A percentile compares a stretch with the other conserved stretches of the same genome.
phyloP scores from a whole-genome alignment of 2,329 filamentous ascomycete genomes.

The Trichoderma asperellum region DNA sequence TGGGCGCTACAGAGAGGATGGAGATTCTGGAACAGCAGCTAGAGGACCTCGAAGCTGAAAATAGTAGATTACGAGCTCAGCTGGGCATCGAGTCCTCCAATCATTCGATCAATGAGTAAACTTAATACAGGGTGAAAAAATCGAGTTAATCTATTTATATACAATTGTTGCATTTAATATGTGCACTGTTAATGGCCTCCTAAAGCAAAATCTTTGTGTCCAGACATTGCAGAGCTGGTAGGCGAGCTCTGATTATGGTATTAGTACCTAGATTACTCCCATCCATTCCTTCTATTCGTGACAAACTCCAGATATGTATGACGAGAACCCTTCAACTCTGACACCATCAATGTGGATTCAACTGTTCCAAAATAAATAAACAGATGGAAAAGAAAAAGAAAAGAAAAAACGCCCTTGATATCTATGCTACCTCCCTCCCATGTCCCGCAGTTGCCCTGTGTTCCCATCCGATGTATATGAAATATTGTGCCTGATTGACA shows the following conservation, averaged over 20 bases:
- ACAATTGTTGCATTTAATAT: neutral
- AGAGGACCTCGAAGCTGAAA: slow-evolving; percentile 55
- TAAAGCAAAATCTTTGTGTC: neutral
- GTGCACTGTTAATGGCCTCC: neutral
- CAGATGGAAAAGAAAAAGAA: neutral
- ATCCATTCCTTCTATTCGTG: slow-evolving; percentile 27
- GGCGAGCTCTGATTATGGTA: slow-evolving; percentile 13
- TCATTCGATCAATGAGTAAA: slow-evolving; percentile 30
- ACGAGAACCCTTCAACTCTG: slow-evolving; percentile 26
- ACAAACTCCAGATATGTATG: slow-evolving; percentile 25
- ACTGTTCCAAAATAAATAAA: slow-evolving; percentile 36
- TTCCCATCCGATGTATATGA: slow-evolving; percentile 33
- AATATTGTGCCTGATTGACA: slow-evolving; percentile 27
- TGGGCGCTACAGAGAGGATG: slow-evolving; percentile 65
- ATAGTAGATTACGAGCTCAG: slow-evolving; percentile 37
- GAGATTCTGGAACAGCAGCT: slow-evolving; percentile 59
- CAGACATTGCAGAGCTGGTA: slow-evolving; percentile 13
- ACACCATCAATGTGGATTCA: slow-evolving; percentile 35
- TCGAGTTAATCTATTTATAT: neutral
- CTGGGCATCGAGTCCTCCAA: slow-evolving; percentile 32
- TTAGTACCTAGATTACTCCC: slow-evolving; percentile 28
- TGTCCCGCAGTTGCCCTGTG: slow-evolving; percentile 42
- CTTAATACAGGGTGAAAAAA: neutral
- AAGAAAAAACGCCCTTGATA: slow-evolving; percentile 44
- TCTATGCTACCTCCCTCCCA: slow-evolving; percentile 41